These are phyloP conservation scores for Fonsecaea erecta DNA, from an alignment of 2,329 filamentous ascomycete genomes.

Conservation along the genomic window DNA sequence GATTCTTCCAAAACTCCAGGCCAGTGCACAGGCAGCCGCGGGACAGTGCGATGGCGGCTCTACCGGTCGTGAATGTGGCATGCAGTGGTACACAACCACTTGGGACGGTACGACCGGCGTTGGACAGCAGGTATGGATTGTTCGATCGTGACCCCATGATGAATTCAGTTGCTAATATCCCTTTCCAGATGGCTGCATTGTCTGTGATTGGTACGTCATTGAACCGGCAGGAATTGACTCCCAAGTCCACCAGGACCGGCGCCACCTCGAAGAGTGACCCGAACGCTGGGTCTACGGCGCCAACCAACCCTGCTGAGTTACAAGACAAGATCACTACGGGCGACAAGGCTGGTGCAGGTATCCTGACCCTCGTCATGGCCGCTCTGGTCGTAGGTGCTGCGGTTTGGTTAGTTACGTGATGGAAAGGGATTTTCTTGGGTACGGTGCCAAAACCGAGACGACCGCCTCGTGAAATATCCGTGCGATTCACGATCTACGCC, in stretches of 20 bases:
- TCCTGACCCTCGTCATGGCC: constrained; percentile 44
- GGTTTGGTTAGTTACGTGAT: constrained; percentile 30
- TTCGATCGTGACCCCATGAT: not conserved
- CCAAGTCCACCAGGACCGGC: constrained; percentile 60
- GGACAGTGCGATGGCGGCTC: constrained; percentile 57
- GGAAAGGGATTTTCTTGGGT: not conserved
- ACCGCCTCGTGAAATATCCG: not conserved
- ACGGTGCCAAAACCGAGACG: not conserved
- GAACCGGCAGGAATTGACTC: constrained; percentile 50
- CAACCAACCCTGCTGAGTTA: constrained; percentile 23
- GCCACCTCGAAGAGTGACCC: constrained; percentile 56
- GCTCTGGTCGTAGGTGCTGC: constrained; percentile 31
- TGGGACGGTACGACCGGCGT: constrained; percentile 46
- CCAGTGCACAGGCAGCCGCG: constrained; percentile 60
- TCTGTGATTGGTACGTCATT: constrained; percentile 67
- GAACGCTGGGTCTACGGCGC: constrained; percentile 40
- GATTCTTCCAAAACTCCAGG: constrained; percentile 57
- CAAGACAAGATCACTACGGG: constrained; percentile 39
- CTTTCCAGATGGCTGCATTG: constrained; percentile 62
- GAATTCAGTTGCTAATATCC: constrained; percentile 10
- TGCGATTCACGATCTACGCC: not conserved
- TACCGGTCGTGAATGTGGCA: constrained; percentile 52
- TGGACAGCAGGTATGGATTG: constrained; percentile 45
- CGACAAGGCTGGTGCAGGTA: constrained; percentile 47
- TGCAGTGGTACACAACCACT: constrained; percentile 47